phyloP scores from a whole-genome alignment of 345 rosid species.

The Pugionium cornutum region DNA sequence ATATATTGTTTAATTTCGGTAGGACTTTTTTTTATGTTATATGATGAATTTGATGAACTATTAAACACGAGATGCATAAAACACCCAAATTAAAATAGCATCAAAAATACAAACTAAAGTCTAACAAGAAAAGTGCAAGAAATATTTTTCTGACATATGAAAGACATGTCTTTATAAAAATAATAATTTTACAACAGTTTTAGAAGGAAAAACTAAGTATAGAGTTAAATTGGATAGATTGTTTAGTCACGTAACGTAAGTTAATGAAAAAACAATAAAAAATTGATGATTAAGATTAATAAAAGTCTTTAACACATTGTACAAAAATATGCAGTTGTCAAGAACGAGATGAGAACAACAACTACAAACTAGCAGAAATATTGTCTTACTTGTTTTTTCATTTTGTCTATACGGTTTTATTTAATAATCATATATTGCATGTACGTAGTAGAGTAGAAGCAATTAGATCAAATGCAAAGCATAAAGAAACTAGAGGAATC shows the following conservation, averaged over 20 bases:
- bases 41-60: background rate
- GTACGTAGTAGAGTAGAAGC: too few relatives aligned
- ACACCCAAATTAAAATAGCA: background rate
- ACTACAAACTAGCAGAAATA: background rate
- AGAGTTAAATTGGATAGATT: background rate
- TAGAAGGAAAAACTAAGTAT: background rate
- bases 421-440: too few relatives aligned
- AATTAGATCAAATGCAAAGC: too few relatives aligned
- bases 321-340: constrained; percentile 10
- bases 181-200: background rate
- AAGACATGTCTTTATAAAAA: background rate
- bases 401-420: too few relatives aligned
- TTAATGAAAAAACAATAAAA: too few relatives aligned
- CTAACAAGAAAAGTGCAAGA: background rate
- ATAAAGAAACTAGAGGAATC: too few relatives aligned
- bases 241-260: background rate
- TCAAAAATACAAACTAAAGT: background rate
- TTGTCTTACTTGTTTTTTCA: too few relatives aligned
- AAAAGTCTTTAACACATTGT: background rate
- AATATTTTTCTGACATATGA: background rate
- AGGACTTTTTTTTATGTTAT: background rate
- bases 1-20: background rate
- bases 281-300: background rate
- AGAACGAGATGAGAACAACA: constrained; percentile 36
- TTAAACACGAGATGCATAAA: background rate